Evolutionary conservation across 108 stramenopile genomes (phyloP), one percentile per base, ranked within the genome.

Genomic region (Fragilaria crotonensis): DNA sequence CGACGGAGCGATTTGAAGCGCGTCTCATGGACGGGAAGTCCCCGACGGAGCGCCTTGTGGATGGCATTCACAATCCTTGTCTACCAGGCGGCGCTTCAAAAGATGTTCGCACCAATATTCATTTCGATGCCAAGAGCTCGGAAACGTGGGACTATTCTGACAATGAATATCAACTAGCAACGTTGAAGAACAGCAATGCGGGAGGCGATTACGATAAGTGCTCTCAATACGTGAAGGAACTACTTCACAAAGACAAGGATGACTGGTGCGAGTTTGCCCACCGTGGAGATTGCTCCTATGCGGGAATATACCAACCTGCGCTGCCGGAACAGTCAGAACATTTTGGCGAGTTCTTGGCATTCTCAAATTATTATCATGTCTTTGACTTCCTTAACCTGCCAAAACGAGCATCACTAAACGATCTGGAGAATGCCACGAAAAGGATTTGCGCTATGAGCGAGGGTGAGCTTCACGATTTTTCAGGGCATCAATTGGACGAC

Each of bases 241-340:
- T 85, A 0, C 62, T 90, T 41, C 66, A 78, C 47, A 45, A 84
- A 36, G 60, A 73, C 5, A 33, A 70, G 30, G 89, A 91, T 70
- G 32, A 52, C 5, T 95, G 89, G 80, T 97, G 96, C 60, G 33
- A 95, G 5, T 93, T 85, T 53, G 84, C 87, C 31, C 93, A 94
- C 69, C 61, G 64, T 4, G 85, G 85, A 14, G 87, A 89, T 33
- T 97, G 96, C 66, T 75, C 85, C n/a, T 85, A 91, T 58, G 83
- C 80, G 20, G 96, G 96, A 28, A 81, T 90, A n/a, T 95, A 95
- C 63, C 94, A 95, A 71, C 92, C 94, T 14, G 64, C 75, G 29
- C 55, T 95, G 0, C 96, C 96, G 1, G 41, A 45, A 4, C 85
- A 80, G 47, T 64, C 67, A 0, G 46, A 53, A 49, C 47, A 50